Percentiles rank a stretch among this genome's conserved stretches.
These are phyloP conservation scores for Nothomitra cinnamomea DNA, from an alignment of 2,329 filamentous ascomycete species.

Conservation along the genomic window DNA sequence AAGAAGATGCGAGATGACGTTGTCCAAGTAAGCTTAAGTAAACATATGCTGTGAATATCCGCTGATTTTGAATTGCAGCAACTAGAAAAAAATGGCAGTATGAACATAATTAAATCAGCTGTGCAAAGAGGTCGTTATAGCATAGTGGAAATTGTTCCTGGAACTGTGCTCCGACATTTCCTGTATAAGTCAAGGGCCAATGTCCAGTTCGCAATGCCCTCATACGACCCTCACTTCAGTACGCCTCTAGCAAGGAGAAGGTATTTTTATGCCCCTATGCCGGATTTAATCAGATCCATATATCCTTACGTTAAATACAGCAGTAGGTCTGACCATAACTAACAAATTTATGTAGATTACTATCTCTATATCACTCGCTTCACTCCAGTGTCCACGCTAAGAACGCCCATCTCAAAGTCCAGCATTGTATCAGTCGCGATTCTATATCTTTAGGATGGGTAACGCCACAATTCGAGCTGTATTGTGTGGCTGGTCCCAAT, in stretches of 20 bases:
- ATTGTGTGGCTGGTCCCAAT: constrained; percentile 73
- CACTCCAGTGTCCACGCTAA: constrained; percentile 76
- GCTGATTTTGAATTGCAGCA: constrained; percentile 28
- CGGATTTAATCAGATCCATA: not conserved
- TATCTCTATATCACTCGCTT: constrained; percentile 71
- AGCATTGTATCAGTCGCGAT: constrained; percentile 61
- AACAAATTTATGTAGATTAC: constrained; percentile 16
- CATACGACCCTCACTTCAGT: constrained; percentile 52
- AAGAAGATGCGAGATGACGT: constrained; percentile 51
- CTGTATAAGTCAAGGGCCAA: constrained; percentile 89
- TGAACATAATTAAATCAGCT: constrained; percentile 57
- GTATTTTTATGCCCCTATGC: constrained; percentile 17
- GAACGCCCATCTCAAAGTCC: constrained; percentile 68
- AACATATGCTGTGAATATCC: not conserved
- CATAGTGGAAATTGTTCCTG: constrained; percentile 60
- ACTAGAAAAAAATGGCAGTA: constrained; percentile 56
- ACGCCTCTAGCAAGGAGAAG: constrained; percentile 44
- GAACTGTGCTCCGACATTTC: constrained; percentile 73
- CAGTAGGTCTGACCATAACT: constrained; percentile 7
- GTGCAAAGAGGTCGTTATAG: constrained; percentile 53
- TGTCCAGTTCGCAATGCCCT: constrained; percentile 89
- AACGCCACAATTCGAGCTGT: constrained; percentile 82
- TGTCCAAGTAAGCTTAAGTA: constrained; percentile 29
- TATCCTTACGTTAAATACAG: constrained; percentile 7
- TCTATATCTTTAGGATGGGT: constrained; percentile 76